Evolutionary conservation across 2,329 filamentous ascomycete species (phyloP), one percentile per base, ranked within the genome.

Genomic region (Anthostomella pinea): DNA sequence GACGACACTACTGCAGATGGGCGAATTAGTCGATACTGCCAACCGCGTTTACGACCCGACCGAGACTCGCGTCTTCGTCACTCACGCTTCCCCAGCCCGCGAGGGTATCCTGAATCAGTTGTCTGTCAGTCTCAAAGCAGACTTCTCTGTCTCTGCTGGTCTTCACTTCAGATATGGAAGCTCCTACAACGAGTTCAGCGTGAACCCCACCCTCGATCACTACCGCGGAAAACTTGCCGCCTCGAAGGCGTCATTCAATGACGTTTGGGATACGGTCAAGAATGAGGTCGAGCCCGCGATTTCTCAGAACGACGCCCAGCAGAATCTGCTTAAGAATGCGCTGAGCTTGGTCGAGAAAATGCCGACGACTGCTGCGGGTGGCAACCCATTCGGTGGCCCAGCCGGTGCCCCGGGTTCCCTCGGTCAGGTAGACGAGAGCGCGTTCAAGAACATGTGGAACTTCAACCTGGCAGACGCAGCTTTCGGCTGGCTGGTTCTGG

Each of bases 401-500:
- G 79, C 83, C 35, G 79, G 81, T 32, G 85, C 84, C 24, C 81
- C 81, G 33, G 69, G 76, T 35, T 77, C 79, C 39, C 83, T 87
- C 33, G 93, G 93, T 20, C 87, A 95, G 57, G 89, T 98, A 13
- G 93, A 98, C 47, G 93, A 98, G 71, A 96, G 90, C 56, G 93
- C 93, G 2, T 98, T 98, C 77, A 98, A 98, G 73, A 98, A 98
- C 63, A 97, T 97, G 93, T 98, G 93, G 93, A 98, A 98, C 66
- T 98, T 98, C 69, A 97, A 97, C 64, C 68, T 98, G 49, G 93
- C 93, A 19, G 93, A 98, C 69, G 93, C 93, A 37, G 91, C 93
- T 14, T 98, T 97, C 62, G 93, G 93, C 43, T 98, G 89, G 74
- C 74, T 98, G 33, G 89, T 97, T 11, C 69, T 98, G 39, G 93